A percentile compares a stretch with the other conserved stretches of the same genome.
These are phyloP conservation scores for Acer yangbiense DNA, from an alignment of 345 rosid genomes.

Conservation along the genomic window DNA sequence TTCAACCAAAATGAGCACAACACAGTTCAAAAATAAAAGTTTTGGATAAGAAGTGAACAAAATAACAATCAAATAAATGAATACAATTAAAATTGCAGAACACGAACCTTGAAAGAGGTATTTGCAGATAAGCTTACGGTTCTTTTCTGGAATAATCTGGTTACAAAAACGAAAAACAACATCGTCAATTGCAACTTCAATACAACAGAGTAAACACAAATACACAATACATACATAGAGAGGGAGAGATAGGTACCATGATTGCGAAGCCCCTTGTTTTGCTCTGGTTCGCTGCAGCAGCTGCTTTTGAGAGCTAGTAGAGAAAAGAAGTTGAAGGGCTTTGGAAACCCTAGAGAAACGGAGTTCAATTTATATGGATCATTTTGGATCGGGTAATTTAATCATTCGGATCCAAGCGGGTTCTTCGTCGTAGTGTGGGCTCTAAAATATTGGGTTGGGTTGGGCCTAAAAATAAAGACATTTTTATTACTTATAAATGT, in stretches of 20 bases:
- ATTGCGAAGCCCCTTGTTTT: slow-evolving; percentile 6
- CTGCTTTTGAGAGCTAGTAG: not conserved
- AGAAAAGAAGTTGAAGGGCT: not conserved
- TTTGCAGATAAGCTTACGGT: slow-evolving; percentile 47
- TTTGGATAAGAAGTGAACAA: not conserved
- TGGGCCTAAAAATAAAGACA: too few species aligned
- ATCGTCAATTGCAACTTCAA: not conserved
- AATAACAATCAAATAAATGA: not conserved
- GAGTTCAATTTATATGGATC: not conserved
- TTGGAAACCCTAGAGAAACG: slow-evolving; percentile 13
- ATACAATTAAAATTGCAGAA: not conserved
- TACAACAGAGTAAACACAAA: not conserved
- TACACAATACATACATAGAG: not conserved
- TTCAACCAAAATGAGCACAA: not conserved
- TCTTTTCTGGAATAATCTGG: slow-evolving; percentile 31
- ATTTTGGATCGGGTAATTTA: not conserved
- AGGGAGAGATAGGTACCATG: slow-evolving; percentile 14
- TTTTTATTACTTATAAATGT: too few species aligned
- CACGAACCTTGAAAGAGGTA: slow-evolving; percentile 56
- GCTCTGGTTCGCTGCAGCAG: slow-evolving; percentile 3
- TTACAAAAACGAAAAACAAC: not conserved
- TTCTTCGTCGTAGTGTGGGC: not conserved
- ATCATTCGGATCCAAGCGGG: not conserved
- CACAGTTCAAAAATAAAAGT: not conserved
- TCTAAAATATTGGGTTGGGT: not conserved